phyloP scores from a whole-genome alignment of 495 filamentous ascomycete species.

The Corynascus novoguineensis region DNA sequence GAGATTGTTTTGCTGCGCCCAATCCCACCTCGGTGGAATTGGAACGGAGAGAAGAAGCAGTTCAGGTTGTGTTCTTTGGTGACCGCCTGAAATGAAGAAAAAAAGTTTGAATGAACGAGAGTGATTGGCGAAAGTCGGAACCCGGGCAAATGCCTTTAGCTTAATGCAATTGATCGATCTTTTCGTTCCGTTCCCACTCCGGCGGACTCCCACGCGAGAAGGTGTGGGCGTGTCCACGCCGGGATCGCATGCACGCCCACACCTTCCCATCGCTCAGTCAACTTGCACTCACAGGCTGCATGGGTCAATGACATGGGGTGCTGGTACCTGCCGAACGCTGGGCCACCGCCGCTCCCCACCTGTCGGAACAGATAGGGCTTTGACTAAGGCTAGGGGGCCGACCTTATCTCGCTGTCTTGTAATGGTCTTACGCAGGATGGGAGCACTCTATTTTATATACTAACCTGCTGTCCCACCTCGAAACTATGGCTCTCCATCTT shows the following conservation, averaged over 20 bases:
- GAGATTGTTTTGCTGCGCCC: neutral
- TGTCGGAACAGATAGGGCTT: neutral
- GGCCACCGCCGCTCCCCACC: conserved; percentile 10
- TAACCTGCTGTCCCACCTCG: conserved; percentile 13
- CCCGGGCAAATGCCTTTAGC: neutral
- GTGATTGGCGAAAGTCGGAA: neutral
- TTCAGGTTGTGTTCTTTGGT: neutral
- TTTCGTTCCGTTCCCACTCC: neutral
- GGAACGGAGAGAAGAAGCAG: neutral
- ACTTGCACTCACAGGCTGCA: neutral
- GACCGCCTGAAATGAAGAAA: neutral
- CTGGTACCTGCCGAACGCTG: conserved; percentile 3
- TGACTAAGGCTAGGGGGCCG: neutral
- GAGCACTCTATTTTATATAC: neutral
- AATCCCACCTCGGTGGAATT: conserved; percentile 4
- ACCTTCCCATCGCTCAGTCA: too few relatives aligned
- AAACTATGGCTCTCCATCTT: neutral
- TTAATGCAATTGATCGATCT: neutral
- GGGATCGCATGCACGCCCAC: conserved; percentile 11
- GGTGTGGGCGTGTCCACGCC: conserved; percentile 5
- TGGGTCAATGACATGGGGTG: conserved; percentile 4
- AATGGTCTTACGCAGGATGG: neutral
- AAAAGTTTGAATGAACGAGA: too few relatives aligned
- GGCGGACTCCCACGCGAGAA: conserved; percentile 3
- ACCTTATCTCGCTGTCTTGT: neutral